Evolutionary conservation across 1,284 basidiomycete genomes (phyloP).

Genomic region (Amylostereum areolatum): DNA sequence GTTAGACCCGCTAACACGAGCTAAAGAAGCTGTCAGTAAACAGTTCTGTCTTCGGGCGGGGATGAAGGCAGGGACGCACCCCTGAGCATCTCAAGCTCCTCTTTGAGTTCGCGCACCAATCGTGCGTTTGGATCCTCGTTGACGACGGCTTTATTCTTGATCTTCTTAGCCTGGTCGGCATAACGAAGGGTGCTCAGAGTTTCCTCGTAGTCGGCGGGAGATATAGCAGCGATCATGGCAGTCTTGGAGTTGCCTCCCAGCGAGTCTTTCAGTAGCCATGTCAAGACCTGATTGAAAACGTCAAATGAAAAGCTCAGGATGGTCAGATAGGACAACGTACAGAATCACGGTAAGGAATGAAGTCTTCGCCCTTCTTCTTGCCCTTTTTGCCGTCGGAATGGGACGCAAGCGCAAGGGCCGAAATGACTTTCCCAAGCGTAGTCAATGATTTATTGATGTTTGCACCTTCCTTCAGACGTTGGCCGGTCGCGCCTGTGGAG

Average conservation of each 20-base stretch:
- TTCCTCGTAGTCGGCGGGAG: constrained; percentile 97
- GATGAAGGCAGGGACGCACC: constrained; percentile 38
- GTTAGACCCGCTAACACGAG: constrained; percentile 59
- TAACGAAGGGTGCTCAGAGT: constrained; percentile 93
- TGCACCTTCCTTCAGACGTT: constrained; percentile 91
- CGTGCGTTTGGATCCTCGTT: constrained; percentile 99
- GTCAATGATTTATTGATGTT: constrained; percentile 99
- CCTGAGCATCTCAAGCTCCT: constrained; percentile 88
- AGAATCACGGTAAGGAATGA: constrained; percentile 92
- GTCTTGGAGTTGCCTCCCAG: constrained; percentile 94
- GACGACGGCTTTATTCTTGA: constrained; percentile 98
- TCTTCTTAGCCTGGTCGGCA: constrained; percentile 99
- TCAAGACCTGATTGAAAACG: constrained; percentile 61
- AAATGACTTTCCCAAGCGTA: constrained; percentile 96
- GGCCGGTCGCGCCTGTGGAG: constrained; percentile 94
- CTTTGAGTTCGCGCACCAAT: constrained; percentile 96
- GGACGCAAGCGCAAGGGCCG: constrained; percentile 80
- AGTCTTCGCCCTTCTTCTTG: constrained; percentile 85
- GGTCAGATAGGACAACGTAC: constrained; percentile 36
- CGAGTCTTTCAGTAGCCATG: constrained; percentile 97
- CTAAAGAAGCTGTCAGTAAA: constrained; percentile 30
- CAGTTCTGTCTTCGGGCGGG: neutral
- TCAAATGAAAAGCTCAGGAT: constrained; percentile 1
- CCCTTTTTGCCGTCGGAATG: constrained; percentile 64
- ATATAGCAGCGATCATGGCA: constrained; percentile 97